phyloP scores from a whole-genome alignment of 371 early-diverging fungal genomes.

The Umbelopsis sp. region DNA sequence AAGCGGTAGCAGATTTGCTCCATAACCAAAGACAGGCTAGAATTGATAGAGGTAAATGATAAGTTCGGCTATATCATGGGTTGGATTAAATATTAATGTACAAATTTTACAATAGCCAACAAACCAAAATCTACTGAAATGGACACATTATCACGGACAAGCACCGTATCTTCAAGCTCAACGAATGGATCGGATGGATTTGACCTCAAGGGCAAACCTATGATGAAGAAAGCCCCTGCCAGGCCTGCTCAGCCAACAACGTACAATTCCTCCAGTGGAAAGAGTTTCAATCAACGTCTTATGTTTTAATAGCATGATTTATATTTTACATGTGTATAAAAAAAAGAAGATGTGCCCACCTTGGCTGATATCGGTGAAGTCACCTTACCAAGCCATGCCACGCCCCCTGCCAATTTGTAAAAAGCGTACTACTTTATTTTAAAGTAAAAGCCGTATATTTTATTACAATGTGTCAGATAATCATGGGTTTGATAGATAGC shows the following conservation, averaged over 20 bases:
- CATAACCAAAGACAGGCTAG: constrained; percentile 1
- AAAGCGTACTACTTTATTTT: no score
- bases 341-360: neutral
- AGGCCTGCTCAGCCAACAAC: neutral
- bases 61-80: neutral
- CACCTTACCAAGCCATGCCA: no score
- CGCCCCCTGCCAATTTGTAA: no score
- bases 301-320: neutral
- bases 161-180: constrained; percentile 7
- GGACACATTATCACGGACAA: neutral
- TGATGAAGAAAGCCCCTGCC: neutral
- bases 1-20: neutral
- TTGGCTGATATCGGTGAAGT: no score
- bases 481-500: no score
- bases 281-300: no score
- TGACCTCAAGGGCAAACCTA: constrained; percentile 7
- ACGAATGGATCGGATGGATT: constrained; percentile 6
- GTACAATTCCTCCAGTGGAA: neutral
- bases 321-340: neutral
- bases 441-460: no score
- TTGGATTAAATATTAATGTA: no score
- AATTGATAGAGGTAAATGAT: neutral
- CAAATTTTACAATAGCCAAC: neutral
- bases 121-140: neutral
- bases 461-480: no score